Evolutionary conservation across 345 rosid species (phyloP).

Genomic region (Noccaea bulbosa): DNA sequence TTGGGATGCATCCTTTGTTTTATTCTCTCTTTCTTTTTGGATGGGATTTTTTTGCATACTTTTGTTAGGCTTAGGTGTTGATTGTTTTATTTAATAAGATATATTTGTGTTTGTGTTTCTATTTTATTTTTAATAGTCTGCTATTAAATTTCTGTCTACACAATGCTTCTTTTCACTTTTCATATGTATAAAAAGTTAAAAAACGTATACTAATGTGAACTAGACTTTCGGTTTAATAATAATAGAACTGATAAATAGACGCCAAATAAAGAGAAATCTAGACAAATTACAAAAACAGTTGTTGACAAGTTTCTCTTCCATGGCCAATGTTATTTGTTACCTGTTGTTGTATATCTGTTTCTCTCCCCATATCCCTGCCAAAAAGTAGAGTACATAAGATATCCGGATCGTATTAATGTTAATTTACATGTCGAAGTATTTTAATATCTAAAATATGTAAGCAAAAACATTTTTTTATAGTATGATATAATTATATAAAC

Average conservation of each 20-base stretch:
- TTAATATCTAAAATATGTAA: neutral
- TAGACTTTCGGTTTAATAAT: neutral
- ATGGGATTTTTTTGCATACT: neutral
- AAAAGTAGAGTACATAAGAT: neutral
- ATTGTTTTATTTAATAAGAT: neutral
- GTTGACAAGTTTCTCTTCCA: neutral
- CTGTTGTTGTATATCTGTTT: neutral
- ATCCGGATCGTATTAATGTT: too few relatives aligned
- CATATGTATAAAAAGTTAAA: too few relatives aligned
- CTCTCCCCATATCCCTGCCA: neutral
- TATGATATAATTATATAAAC: neutral
- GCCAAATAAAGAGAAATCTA: neutral
- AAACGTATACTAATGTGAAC: neutral
- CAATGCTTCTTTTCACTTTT: too few relatives aligned
- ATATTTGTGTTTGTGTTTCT: too few relatives aligned
- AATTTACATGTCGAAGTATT: too few relatives aligned
- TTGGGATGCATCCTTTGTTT: slow-evolving; percentile 5
- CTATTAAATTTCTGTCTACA: too few relatives aligned
- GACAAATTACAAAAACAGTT: neutral
- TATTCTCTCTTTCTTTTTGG: neutral
- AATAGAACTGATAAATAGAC: neutral
- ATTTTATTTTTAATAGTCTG: too few relatives aligned
- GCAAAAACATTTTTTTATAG: neutral
- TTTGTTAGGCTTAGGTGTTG: neutral
- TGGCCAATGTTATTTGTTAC: neutral